Base-by-base conservation (phyloP, 1,139 yeast species). In the Geotrichum fermentans region DNA sequence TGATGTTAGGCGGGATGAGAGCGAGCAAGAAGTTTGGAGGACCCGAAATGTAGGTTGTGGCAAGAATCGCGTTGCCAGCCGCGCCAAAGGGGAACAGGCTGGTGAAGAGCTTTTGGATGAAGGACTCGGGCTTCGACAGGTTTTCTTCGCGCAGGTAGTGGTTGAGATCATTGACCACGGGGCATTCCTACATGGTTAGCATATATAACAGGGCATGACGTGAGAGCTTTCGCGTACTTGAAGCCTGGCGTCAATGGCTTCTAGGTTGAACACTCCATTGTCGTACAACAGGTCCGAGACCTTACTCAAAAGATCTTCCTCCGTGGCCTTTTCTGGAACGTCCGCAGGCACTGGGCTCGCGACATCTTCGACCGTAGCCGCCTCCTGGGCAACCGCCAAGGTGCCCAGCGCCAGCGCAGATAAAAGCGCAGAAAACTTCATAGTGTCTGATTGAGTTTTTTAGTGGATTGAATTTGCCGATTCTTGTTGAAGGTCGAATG, bases 31-130 rank as follows among this genome's bases (percentile, higher is more conserved):
- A 56, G 57, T 77, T 79, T 32, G 89, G 86, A 5, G 83, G 75
- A 0, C 83, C 77, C 5, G 84, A 78, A 39, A 82, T 76, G 57
- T 78, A 73, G 0, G 79, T 62, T 0, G 85, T 79, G 1, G 88
- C 87, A 37, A 81, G 59, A 8, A 82, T 42, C 0, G 87, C 75
- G 59, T 82, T 82, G 44, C 73, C 71, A 2, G 76, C 76, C 2
- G 83, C 78, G 4, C 75, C 78, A 56, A 76, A 75, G 3, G 80
- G 79, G 61, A 79, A 79, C 18, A 78, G 57, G 32, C 56, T 49
- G 22, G 58, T 50, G 44, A 61, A 61, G 17, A 60, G 24, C 33
- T 43, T 43, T 47, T 59, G 54, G 54, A 66, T 58, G 22, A 59
- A 33, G 11, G 68, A 62, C 22, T 61, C 67, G 2, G 57, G 59